phyloP scores from a whole-genome alignment of 2,329 filamentous ascomycete species.

The Pseudogymnoascus sp. region DNA sequence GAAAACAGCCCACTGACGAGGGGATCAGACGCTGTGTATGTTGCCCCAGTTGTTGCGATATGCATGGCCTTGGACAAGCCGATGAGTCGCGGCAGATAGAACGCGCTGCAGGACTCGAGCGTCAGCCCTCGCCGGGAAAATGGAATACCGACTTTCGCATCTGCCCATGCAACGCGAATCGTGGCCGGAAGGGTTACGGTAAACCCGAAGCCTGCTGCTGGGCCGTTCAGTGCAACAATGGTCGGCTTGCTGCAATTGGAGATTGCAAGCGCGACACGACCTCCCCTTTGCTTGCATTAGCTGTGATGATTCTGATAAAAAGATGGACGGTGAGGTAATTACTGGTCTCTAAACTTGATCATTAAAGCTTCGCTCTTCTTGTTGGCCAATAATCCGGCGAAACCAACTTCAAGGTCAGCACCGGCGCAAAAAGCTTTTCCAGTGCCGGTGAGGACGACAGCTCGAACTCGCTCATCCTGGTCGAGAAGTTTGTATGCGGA shows the following conservation, averaged over 20 bases:
- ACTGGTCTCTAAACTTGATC: slow-evolving; percentile 18
- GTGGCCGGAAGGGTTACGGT: slow-evolving; percentile 53
- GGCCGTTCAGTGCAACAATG: slow-evolving; percentile 52
- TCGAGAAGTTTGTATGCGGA: slow-evolving; percentile 45
- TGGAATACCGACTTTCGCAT: slow-evolving; percentile 66
- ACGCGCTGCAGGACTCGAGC: slow-evolving; percentile 66
- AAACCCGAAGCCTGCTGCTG: slow-evolving; percentile 53
- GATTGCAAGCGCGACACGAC: slow-evolving; percentile 47
- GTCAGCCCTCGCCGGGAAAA: slow-evolving; percentile 63
- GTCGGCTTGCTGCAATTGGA: slow-evolving; percentile 52
- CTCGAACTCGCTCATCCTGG: slow-evolving; percentile 46
- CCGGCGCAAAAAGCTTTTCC: slow-evolving; percentile 52
- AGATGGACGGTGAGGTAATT: neutral
- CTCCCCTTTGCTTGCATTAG: slow-evolving; percentile 38
- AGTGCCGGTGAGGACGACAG: slow-evolving; percentile 46
- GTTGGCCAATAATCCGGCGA: neutral
- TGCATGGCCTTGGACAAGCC: slow-evolving; percentile 58
- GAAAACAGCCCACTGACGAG: slow-evolving; percentile 58
- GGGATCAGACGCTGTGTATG: slow-evolving; percentile 45
- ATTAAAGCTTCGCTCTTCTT: slow-evolving; percentile 17
- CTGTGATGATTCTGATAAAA: slow-evolving; percentile 16
- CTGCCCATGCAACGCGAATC: slow-evolving; percentile 45
- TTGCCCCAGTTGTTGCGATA: slow-evolving; percentile 59
- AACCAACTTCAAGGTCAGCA: slow-evolving; percentile 25
- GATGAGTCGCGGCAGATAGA: slow-evolving; percentile 64